Percentiles rank a stretch among this genome's conserved stretches.
phyloP scores from a whole-genome alignment of 2,329 filamentous ascomycete species.

The Emydomyces testavorans region DNA sequence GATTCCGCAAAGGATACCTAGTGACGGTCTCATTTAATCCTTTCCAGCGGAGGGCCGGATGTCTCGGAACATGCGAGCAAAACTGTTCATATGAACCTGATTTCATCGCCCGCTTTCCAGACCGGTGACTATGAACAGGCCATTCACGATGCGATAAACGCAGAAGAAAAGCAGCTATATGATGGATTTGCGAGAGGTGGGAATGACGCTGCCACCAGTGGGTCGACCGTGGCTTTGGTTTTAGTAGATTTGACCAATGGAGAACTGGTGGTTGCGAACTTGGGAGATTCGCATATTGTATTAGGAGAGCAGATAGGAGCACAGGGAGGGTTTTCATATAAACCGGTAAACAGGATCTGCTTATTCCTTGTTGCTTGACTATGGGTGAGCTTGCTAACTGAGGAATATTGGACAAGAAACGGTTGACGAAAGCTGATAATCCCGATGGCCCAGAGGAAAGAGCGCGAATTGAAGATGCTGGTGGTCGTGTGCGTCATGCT shows the following conservation, averaged over 20 bases:
- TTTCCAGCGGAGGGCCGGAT: constrained; percentile 23
- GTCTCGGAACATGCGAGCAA: constrained; percentile 26
- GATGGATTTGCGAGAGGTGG: constrained; percentile 21
- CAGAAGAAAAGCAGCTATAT: constrained; percentile 24
- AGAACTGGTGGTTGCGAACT: constrained; percentile 25
- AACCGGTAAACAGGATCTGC: neutral
- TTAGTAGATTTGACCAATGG: constrained; percentile 26
- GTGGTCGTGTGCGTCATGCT: constrained; percentile 21
- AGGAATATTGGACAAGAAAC: constrained; percentile 21
- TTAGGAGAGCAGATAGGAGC: constrained; percentile 25
- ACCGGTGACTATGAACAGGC: constrained; percentile 23
- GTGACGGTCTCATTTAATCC: neutral
- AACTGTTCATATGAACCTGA: constrained; percentile 22
- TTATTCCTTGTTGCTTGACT: too few species aligned
- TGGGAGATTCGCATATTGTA: constrained; percentile 29
- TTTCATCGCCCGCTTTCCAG: constrained; percentile 24
- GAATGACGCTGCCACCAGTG: constrained; percentile 22
- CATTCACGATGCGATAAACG: constrained; percentile 23
- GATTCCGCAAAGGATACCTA: neutral
- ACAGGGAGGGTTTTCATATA: constrained; percentile 5
- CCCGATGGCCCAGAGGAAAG: constrained; percentile 23
- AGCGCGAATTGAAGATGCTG: constrained; percentile 25
- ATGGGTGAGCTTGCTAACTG: too few species aligned
- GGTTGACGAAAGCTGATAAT: constrained; percentile 26
- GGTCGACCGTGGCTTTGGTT: constrained; percentile 28